These are phyloP conservation scores for Sesbania bispinosa DNA, from an alignment of 306 rosid genomes.

Conservation along the genomic window DNA sequence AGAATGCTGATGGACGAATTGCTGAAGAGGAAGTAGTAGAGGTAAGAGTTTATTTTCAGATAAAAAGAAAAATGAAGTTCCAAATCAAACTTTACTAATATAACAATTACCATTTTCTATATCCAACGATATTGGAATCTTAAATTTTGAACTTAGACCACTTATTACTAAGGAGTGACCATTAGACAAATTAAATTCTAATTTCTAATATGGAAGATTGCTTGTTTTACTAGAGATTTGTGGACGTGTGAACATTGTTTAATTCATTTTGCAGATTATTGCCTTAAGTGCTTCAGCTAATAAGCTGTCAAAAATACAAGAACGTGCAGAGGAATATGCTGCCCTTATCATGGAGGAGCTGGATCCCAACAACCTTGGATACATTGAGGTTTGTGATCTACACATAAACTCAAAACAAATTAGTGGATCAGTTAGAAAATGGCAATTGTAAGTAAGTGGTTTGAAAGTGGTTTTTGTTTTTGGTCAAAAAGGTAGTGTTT, in stretches of 20 bases:
- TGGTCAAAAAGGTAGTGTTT: too few relatives aligned
- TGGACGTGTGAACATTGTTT: not conserved
- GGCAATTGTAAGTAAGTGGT: not conserved
- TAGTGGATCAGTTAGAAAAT: not conserved
- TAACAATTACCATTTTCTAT: not conserved
- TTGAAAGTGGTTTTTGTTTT: not conserved
- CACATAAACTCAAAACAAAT: not conserved
- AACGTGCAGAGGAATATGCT: slow-evolving; percentile 75
- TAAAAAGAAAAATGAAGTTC: not conserved
- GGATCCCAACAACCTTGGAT: slow-evolving; percentile 68
- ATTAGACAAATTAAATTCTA: not conserved
- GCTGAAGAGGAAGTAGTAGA: slow-evolving; percentile 67
- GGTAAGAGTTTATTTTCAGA: slow-evolving; percentile 33
- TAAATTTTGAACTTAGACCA: not conserved
- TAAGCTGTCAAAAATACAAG: slow-evolving; percentile 58
- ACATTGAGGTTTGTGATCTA: slow-evolving; percentile 47
- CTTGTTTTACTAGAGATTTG: not conserved
- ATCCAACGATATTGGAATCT: not conserved
- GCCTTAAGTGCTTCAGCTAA: slow-evolving; percentile 70
- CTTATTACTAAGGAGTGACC: not conserved
- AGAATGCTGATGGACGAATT: slow-evolving; percentile 73
- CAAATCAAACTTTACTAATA: not conserved
- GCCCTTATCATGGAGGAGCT: slow-evolving; percentile 89
- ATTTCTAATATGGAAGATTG: not conserved
- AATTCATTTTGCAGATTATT: slow-evolving; percentile 52